Percentiles rank a stretch among this genome's conserved stretches.
These are phyloP conservation scores for Candida labiduridarum DNA, from an alignment of 1,139 yeast species.

Conservation along the genomic window DNA sequence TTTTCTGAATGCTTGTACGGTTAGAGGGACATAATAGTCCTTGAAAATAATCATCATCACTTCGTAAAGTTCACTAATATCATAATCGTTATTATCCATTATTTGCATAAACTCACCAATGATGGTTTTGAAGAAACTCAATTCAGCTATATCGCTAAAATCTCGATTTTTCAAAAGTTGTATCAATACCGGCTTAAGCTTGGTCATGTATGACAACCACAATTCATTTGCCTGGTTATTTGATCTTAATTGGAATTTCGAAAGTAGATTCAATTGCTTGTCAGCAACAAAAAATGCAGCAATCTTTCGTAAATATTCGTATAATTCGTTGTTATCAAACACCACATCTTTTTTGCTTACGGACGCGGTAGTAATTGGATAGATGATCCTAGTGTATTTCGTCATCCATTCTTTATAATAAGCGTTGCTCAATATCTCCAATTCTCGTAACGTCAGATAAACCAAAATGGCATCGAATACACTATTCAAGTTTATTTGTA, in stretches of 20 bases:
- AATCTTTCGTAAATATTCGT: slow-evolving; percentile 61
- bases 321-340: slow-evolving; percentile 34
- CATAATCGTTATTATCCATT: slow-evolving; percentile 71
- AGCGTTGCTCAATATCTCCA: slow-evolving; percentile 58
- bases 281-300: slow-evolving; percentile 81
- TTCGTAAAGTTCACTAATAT: slow-evolving; percentile 62
- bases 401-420: slow-evolving; percentile 74
- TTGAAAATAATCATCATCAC: slow-evolving; percentile 62
- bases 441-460: slow-evolving; percentile 70
- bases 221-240: slow-evolving; percentile 68
- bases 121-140: slow-evolving; percentile 49
- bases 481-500: slow-evolving; percentile 63
- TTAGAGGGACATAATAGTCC: slow-evolving; percentile 57
- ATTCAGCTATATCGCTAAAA: slow-evolving; percentile 31
- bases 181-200: slow-evolving; percentile 57
- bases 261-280: slow-evolving; percentile 59
- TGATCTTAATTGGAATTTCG: slow-evolving; percentile 56
- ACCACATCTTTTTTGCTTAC: slow-evolving; percentile 24
- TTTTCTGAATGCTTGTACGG: slow-evolving; percentile 57
- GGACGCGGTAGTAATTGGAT: slow-evolving; percentile 54
- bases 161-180: slow-evolving; percentile 35
- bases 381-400: slow-evolving; percentile 71
- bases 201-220: slow-evolving; percentile 71
- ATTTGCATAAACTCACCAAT: slow-evolving; percentile 77
- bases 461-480: slow-evolving; percentile 84